Evolutionary conservation across 768 basidiomycete genomes (phyloP), one percentile per base, ranked within the genome.

Genomic region (Pisolithus albus): DNA sequence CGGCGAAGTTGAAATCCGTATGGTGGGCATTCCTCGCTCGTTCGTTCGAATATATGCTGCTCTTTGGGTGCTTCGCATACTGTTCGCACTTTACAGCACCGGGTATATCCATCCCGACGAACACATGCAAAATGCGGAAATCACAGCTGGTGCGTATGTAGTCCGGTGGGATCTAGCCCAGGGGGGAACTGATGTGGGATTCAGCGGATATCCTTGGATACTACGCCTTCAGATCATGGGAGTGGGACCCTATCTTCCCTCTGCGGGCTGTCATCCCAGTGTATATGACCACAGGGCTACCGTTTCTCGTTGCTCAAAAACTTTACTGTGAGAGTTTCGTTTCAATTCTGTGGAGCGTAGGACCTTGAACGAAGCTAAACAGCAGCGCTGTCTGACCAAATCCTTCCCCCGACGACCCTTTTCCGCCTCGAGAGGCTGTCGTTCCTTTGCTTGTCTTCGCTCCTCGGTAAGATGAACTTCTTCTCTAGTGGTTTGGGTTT

Each of bases 21-120:
- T 50, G 46, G 57, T 67, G 47, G 42, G 50, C 21, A 53, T 50
- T 30, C 24, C 16, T 9, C 51, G 50, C 49, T 19, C 51, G 5
- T 63, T 67, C 55, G 57, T 30, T 40, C 52, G 51, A 48, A 39
- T 38, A 5, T 67, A 68, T 42, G 13, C 23, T 39, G 40, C 52
- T 49, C 63, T 67, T 23, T 67, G 64, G 64, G 34, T 67, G 19
- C 40, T 56, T 52, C 65, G 65, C 15, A 39, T 58, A 39, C 60
- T 61, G 51, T 62, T 67, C 15, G 72, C 72, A 7, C 50, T 73
- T 18, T 57, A 53, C 47, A 67, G 71, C 18, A 64, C 59, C 7
- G 71, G 64, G 1, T 72, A 72, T 50, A 72, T 73, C 36, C 72
- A 73, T 49, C 72, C 72, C 8, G 72, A 73, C 51, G 72, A 73